Base-by-base conservation (phyloP, 169 alveolate genomes). In the Plasmodium gaboni region DNA sequence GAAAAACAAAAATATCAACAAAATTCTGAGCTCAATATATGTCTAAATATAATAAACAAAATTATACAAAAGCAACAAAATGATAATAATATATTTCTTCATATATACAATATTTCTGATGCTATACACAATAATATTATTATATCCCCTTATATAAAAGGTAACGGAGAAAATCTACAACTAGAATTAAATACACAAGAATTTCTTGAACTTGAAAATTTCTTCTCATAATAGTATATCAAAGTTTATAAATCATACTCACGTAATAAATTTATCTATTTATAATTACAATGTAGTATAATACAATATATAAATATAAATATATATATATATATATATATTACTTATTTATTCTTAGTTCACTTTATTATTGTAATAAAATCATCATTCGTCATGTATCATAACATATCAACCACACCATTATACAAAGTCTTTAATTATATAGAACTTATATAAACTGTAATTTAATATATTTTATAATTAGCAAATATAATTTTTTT, bases 111-210 rank as follows among this genome's bases (percentile, higher is more conserved):
- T 22, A 53, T 38, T 74, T 24, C n/a, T 0, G 28, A 17, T 60
- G 19, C 12, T 7, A 57, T 26, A 26, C 38, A 57, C 32, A 80
- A 80, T 28, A 67, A 22, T 2, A 69, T 17, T 9, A 8, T 19
- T 22, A 19, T n/a, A 8, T 38, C 9, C 46, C 46, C 46, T 38
- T 38, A 38, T 38, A 60, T 51, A 80, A 68, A 80, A 32, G 8
- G 10, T 8, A 68, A 67, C 10, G 90, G 44, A 19, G 15, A 50
- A n/a, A 68, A 80, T 38, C 24, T 80, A 68, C 61, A 57, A 17
- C 50, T 80, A 42, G 68, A 19, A 68, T 57, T 80, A 80, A 80
- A 80, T 68, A 80, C 90, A 17, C 90, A 80, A 38, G 90, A 80
- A 68, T 80, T 80, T 51, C 68, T 61, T n/a, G 83, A 80, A 61